Percentiles rank a stretch among this genome's conserved stretches.
Conservation (phyloP, 2,329 filamentous ascomycete species). For the Fusarium temperatum region DNA sequence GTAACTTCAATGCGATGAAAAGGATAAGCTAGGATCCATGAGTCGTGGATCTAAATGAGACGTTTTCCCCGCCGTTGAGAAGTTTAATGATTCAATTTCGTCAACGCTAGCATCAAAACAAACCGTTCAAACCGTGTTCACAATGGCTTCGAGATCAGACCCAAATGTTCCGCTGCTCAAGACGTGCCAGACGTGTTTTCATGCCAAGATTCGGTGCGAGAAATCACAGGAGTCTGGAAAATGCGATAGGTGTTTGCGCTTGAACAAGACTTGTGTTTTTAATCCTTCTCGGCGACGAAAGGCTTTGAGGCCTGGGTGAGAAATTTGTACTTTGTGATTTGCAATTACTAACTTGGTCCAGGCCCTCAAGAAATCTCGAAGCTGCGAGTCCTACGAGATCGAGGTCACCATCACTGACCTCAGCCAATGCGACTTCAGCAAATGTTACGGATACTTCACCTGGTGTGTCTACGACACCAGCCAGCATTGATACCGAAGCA, state of each 20-base stretch:
- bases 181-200: slow-evolving; percentile 49
- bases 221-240: slow-evolving; percentile 46
- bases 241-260: slow-evolving; percentile 47
- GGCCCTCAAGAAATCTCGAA: slow-evolving; percentile 24
- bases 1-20: background rate
- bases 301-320: slow-evolving; percentile 30
- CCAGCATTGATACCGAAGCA: slow-evolving; percentile 23
- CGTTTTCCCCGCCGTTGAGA: slow-evolving; percentile 9
- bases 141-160: slow-evolving; percentile 24
- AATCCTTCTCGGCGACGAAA: slow-evolving; percentile 43
- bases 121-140: background rate
- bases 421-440: slow-evolving; percentile 3
- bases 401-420: slow-evolving; percentile 24
- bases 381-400: slow-evolving; percentile 14
- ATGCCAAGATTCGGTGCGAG: slow-evolving; percentile 49
- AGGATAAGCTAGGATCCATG: background rate
- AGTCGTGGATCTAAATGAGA: slow-evolving; percentile 11
- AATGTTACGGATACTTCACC: slow-evolving; percentile 8
- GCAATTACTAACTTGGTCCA: background rate
- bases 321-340: background rate
- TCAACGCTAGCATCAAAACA: background rate
- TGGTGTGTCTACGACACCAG: background rate
- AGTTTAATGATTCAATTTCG: background rate
- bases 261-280: slow-evolving; percentile 47
- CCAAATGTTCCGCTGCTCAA: slow-evolving; percentile 34